These are phyloP conservation scores for Glycine tomentella DNA, from an alignment of 306 rosid genomes.

Conservation along the genomic window DNA sequence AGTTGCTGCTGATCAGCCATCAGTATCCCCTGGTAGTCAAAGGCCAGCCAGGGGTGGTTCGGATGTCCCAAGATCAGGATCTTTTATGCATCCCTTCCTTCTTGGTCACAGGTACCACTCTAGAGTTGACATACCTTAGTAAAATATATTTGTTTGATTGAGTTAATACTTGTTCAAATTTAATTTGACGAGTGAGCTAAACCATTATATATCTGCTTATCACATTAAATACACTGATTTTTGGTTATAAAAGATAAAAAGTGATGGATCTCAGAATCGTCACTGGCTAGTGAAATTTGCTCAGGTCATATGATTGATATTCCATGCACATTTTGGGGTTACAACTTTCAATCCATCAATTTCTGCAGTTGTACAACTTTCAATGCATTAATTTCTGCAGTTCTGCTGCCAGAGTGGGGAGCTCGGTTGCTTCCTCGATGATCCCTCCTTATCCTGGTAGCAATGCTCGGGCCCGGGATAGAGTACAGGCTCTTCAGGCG, in stretches of 20 bases:
- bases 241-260: slow-evolving; percentile 21
- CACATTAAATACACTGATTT: background rate
- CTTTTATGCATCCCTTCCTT: slow-evolving; percentile 80
- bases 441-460: slow-evolving; percentile 97
- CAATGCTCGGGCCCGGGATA: slow-evolving; percentile 91
- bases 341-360: slow-evolving; percentile 31
- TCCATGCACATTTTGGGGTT: slow-evolving; percentile 13
- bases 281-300: slow-evolving; percentile 12
- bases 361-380: slow-evolving; percentile 59
- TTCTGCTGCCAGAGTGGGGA: slow-evolving; percentile 86
- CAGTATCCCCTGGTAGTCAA: slow-evolving; percentile 68
- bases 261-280: slow-evolving; percentile 7
- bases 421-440: slow-evolving; percentile 85
- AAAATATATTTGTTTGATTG: background rate
- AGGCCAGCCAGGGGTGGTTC: slow-evolving; percentile 77
- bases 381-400: slow-evolving; percentile 57
- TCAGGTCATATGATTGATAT: slow-evolving; percentile 35
- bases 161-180: background rate
- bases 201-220: slow-evolving; percentile 8
- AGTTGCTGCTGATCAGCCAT: slow-evolving; percentile 72
- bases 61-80: slow-evolving; percentile 80
- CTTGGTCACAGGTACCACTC: slow-evolving; percentile 85
- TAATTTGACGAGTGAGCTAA: slow-evolving; percentile 11
- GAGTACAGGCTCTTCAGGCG: slow-evolving; percentile 98
- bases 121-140: background rate